These are phyloP conservation scores for Nitzschia inconspicua DNA, from an alignment of 108 stramenopile species.

Conservation along the genomic window DNA sequence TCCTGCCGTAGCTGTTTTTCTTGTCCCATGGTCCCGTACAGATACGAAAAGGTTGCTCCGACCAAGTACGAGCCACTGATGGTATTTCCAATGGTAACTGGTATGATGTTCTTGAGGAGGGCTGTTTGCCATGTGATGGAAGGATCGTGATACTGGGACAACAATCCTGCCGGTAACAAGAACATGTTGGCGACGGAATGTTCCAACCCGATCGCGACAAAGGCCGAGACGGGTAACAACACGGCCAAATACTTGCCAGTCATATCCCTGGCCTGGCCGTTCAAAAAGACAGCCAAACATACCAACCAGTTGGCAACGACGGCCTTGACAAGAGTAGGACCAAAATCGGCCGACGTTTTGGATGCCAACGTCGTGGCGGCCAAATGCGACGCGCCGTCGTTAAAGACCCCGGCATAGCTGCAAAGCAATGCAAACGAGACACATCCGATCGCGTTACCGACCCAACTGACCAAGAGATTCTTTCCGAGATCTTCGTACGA, in stretches of 20 bases:
- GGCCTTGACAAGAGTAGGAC: slow-evolving; percentile 36
- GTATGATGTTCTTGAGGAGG: slow-evolving; percentile 6
- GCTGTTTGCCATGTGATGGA: slow-evolving; percentile 4
- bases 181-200: slow-evolving; percentile 75
- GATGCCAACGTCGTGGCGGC: background rate
- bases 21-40: slow-evolving; percentile 8
- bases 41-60: slow-evolving; percentile 5
- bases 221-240: slow-evolving; percentile 34
- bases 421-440: slow-evolving; percentile 11
- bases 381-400: slow-evolving; percentile 4
- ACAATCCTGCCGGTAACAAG: slow-evolving; percentile 32
- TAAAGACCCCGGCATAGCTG: slow-evolving; percentile 1
- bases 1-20: no score
- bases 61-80: slow-evolving; percentile 2
- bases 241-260: slow-evolving; percentile 33
- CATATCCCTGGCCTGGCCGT: slow-evolving; percentile 18
- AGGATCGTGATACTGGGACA: no score
- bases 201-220: slow-evolving; percentile 40
- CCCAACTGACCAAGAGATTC: no score
- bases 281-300: slow-evolving; percentile 37
- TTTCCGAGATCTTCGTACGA: background rate
- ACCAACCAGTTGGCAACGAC: slow-evolving; percentile 66
- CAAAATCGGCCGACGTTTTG: slow-evolving; percentile 27
- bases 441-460: slow-evolving; percentile 34
- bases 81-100: slow-evolving; percentile 11